Percentiles rank a stretch among this genome's conserved stretches.
phyloP scores from a whole-genome alignment of 2,329 filamentous ascomycete species.

The Aureobasidium vineae region DNA sequence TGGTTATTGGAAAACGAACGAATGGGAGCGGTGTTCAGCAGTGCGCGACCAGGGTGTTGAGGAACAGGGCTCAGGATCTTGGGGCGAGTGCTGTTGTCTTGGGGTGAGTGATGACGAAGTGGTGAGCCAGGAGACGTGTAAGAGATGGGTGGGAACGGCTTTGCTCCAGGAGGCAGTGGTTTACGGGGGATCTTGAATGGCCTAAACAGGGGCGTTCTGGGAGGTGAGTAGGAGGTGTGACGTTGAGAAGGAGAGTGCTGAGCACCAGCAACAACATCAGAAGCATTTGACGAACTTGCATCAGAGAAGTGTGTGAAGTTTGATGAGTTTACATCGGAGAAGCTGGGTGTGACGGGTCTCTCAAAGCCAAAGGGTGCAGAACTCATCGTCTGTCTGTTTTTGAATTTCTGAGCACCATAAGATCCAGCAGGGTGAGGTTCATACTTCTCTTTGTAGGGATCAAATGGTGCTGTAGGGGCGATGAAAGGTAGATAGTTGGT shows the following conservation, averaged over 20 bases:
- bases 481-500: neutral
- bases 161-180: neutral
- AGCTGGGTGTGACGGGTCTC: neutral
- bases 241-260: neutral
- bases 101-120: neutral
- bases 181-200: conserved; percentile 14
- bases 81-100: neutral
- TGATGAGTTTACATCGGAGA: neutral
- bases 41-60: neutral
- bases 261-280: neutral
- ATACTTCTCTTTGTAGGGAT: conserved; percentile 12
- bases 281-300: neutral
- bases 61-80: neutral
- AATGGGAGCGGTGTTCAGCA: no score
- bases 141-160: neutral
- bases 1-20: neutral
- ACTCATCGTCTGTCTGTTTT: neutral
- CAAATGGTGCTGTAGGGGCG: neutral
- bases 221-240: neutral
- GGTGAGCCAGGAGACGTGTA: conserved; percentile 9
- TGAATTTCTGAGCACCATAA: conserved; percentile 1
- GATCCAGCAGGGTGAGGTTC: neutral
- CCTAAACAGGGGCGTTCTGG: neutral
- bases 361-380: neutral
- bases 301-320: neutral